A percentile compares a stretch with the other conserved stretches of the same genome.
Evolutionary conservation across 805 yeast genomes (phyloP).

Genomic region (Maudiozyma saulgeensis): DNA sequence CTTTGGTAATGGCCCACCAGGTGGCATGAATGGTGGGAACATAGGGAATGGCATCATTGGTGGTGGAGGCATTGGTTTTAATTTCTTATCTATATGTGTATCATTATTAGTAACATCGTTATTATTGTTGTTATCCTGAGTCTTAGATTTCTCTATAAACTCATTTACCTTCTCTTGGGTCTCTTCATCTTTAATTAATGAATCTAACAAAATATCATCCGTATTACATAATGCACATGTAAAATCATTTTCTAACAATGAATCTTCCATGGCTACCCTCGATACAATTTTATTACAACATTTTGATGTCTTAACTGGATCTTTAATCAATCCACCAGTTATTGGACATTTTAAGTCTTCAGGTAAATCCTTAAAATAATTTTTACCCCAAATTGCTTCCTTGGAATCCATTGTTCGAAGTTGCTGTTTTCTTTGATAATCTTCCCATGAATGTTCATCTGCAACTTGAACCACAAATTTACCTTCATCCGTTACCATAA

Average conservation of each 20-base stretch:
- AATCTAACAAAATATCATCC: conserved; percentile 68
- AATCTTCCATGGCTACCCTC: conserved; percentile 51
- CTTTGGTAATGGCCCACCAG: background rate
- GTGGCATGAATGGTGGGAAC: conserved; percentile 26
- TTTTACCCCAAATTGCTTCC: conserved; percentile 39
- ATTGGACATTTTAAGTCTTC: conserved; percentile 63
- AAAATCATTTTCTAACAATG: conserved; percentile 73
- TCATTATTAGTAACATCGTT: background rate
- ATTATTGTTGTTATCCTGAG: background rate
- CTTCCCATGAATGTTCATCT: conserved; percentile 83
- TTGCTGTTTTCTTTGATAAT: conserved; percentile 58
- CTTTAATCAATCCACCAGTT: conserved; percentile 48
- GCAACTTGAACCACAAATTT: conserved; percentile 94
- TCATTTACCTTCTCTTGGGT: conserved; percentile 44
- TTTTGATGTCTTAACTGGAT: conserved; percentile 71
- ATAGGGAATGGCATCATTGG: conserved; percentile 31
- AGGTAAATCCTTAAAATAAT: conserved; percentile 37
- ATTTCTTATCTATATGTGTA: background rate
- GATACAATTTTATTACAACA: conserved; percentile 61
- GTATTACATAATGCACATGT: conserved; percentile 80
- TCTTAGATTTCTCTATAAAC: conserved; percentile 31
- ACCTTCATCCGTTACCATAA: conserved; percentile 89
- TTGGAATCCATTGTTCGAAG: conserved; percentile 28
- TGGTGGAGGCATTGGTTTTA: conserved; percentile 7
- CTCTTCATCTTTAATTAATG: conserved; percentile 53